These are phyloP conservation scores for Pseudonectria foliicola DNA, from an alignment of 2,329 filamentous ascomycete species.

Conservation along the genomic window DNA sequence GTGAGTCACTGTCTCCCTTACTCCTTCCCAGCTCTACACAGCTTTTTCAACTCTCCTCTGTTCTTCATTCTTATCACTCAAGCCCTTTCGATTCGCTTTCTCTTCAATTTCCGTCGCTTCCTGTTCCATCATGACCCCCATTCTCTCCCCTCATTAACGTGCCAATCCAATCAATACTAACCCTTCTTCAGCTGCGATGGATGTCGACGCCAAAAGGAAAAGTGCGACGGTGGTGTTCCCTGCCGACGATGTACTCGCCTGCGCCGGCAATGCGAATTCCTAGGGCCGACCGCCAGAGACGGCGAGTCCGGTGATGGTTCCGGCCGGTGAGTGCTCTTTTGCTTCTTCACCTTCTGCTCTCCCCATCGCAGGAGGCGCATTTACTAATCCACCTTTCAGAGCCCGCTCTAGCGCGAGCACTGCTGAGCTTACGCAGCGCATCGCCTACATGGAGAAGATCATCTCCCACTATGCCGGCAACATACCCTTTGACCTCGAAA, in stretches of 20 bases:
- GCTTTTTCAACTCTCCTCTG: neutral
- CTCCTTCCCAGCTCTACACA: neutral
- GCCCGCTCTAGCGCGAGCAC: conserved; percentile 17
- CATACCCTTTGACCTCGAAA: conserved; percentile 21
- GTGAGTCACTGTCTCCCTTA: conserved; percentile 9
- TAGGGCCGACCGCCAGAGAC: conserved; percentile 26
- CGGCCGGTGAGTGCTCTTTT: conserved; percentile 10
- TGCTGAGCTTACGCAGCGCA: conserved; percentile 19
- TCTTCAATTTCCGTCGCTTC: conserved; percentile 3
- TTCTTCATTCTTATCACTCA: neutral
- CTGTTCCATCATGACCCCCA: neutral
- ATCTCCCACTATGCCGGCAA: conserved; percentile 41
- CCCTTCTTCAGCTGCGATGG: conserved; percentile 39
- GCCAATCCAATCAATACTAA: conserved; percentile 5
- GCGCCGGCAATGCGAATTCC: conserved; percentile 43
- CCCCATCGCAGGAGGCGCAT: neutral
- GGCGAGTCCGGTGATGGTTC: conserved; percentile 19
- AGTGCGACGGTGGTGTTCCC: conserved; percentile 48
- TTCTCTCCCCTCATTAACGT: too few relatives aligned
- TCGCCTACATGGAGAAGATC: conserved; percentile 37
- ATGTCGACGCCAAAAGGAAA: conserved; percentile 48
- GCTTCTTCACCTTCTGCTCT: neutral
- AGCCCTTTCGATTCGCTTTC: neutral
- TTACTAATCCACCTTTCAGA: conserved; percentile 12
- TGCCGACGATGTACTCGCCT: conserved; percentile 46